phyloP scores from a whole-genome alignment of 2,329 filamentous ascomycete genomes.

The Clarireedia paspali region DNA sequence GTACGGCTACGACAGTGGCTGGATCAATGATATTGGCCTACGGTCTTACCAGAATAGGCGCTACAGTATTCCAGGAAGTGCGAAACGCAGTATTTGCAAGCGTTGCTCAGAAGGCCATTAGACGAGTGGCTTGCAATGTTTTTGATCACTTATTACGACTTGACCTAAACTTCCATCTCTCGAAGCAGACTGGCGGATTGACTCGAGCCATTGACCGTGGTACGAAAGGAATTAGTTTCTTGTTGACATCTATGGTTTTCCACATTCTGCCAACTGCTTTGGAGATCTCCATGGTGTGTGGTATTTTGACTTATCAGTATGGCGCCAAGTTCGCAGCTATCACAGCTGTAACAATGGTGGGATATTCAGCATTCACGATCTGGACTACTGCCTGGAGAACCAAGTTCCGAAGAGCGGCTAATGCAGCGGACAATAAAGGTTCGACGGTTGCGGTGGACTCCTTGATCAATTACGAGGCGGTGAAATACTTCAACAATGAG shows the following conservation, averaged over 20 bases:
- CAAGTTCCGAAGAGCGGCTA: constrained; percentile 89
- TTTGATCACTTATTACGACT: constrained; percentile 84
- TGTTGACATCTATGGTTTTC: constrained; percentile 97
- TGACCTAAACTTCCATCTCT: constrained; percentile 89
- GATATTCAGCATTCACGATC: constrained; percentile 95
- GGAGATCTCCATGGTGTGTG: constrained; percentile 92
- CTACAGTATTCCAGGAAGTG: constrained; percentile 85
- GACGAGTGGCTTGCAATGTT: constrained; percentile 82
- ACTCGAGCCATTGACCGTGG: constrained; percentile 92
- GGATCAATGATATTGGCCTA: constrained; percentile 93
- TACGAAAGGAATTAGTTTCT: constrained; percentile 96
- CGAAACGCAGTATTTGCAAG: constrained; percentile 95
- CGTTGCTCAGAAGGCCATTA: constrained; percentile 93
- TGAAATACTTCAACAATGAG: constrained; percentile 99
- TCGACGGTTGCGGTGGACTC: constrained; percentile 95
- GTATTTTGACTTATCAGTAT: constrained; percentile 94
- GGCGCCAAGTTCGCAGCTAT: constrained; percentile 86
- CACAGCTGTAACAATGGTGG: constrained; percentile 82
- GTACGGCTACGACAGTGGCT: constrained; percentile 80
- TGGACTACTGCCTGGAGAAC: constrained; percentile 95
- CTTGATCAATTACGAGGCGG: constrained; percentile 96
- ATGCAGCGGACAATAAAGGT: constrained; percentile 91
- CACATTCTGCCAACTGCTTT: constrained; percentile 89
- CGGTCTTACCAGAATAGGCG: constrained; percentile 78
- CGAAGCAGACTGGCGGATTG: constrained; percentile 88